Evolutionary conservation across 2,329 filamentous ascomycete genomes (phyloP).

Genomic region (Xylariaceae sp.): DNA sequence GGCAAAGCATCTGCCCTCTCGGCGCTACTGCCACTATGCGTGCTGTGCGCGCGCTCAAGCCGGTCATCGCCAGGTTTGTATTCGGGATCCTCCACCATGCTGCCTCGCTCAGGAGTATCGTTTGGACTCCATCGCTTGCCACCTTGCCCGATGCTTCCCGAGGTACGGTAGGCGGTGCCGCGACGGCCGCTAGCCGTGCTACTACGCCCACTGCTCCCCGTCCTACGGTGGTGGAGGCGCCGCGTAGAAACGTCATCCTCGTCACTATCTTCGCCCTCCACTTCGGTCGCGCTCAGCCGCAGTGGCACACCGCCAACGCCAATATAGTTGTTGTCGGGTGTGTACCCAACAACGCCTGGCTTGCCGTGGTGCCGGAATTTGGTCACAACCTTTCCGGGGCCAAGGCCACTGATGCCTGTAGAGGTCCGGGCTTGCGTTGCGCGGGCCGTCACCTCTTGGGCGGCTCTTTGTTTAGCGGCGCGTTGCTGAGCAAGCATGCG

Average conservation of each 20-base stretch:
- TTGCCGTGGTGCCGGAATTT: conserved; percentile 92
- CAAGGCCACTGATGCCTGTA: conserved; percentile 66
- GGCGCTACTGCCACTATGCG: conserved; percentile 61
- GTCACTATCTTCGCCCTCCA: conserved; percentile 86
- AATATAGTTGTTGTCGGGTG: conserved; percentile 76
- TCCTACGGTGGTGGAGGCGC: conserved; percentile 70
- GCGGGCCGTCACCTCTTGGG: conserved; percentile 79
- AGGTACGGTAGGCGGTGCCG: conserved; percentile 57
- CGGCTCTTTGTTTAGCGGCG: conserved; percentile 85
- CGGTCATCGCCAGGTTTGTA: conserved; percentile 42
- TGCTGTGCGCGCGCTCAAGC: conserved; percentile 52
- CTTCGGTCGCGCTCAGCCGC: conserved; percentile 91
- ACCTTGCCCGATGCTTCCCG: conserved; percentile 52
- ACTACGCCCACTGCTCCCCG: conserved; percentile 77
- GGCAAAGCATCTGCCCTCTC: conserved; percentile 67
- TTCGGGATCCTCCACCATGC: conserved; percentile 53
- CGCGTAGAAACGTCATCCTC: conserved; percentile 66
- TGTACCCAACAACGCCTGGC: conserved; percentile 78
- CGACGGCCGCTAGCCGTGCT: conserved; percentile 64
- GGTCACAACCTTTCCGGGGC: conserved; percentile 75
- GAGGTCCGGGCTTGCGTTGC: conserved; percentile 60
- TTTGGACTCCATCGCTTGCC: conserved; percentile 58
- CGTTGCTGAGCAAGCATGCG: conserved; percentile 81
- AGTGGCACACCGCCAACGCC: conserved; percentile 83
- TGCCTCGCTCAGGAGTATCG: conserved; percentile 64